phyloP scores from a whole-genome alignment of 768 basidiomycete genomes.

The Holtermannia corniformis region DNA sequence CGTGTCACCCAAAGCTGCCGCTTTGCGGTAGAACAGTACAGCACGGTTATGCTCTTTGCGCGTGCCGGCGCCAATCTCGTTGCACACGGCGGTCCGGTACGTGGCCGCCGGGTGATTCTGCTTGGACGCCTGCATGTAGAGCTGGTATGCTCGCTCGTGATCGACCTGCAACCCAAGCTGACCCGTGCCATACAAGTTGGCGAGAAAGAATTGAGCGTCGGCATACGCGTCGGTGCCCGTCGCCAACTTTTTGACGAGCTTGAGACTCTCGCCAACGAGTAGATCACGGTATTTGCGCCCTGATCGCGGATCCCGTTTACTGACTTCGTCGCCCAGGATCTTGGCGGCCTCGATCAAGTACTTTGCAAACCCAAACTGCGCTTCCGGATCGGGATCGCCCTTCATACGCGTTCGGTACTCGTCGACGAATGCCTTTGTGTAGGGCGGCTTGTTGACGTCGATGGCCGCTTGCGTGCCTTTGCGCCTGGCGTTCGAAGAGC shows the following conservation, averaged over 20 bases:
- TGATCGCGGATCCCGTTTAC: constrained; percentile 47
- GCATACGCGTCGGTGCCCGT: constrained; percentile 70
- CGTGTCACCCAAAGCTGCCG: constrained; percentile 90
- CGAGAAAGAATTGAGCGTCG: constrained; percentile 97
- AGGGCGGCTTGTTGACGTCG: constrained; percentile 50
- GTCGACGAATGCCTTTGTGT: constrained; percentile 92
- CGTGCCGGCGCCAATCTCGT: constrained; percentile 96
- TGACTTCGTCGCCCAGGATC: constrained; percentile 52
- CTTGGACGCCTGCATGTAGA: constrained; percentile 94
- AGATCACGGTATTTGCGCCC: constrained; percentile 85
- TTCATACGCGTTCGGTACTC: constrained; percentile 96
- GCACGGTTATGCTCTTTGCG: constrained; percentile 77
- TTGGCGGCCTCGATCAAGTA: constrained; percentile 98
- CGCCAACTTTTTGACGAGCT: constrained; percentile 83
- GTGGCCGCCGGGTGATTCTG: constrained; percentile 91
- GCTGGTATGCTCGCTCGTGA: constrained; percentile 93
- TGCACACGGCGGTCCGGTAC: constrained; percentile 96
- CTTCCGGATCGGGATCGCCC: constrained; percentile 93
- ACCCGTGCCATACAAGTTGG: constrained; percentile 93
- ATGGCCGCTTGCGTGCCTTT: constrained; percentile 36
- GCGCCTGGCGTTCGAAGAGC: constrained; percentile 36
- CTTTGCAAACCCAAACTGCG: constrained; percentile 95
- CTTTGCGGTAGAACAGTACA: constrained; percentile 91
- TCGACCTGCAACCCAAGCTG: constrained; percentile 92
- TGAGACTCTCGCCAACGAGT: constrained; percentile 77